Base-by-base conservation (phyloP, 208 protist genomes). In the Wallacemonas sp. region DNA sequence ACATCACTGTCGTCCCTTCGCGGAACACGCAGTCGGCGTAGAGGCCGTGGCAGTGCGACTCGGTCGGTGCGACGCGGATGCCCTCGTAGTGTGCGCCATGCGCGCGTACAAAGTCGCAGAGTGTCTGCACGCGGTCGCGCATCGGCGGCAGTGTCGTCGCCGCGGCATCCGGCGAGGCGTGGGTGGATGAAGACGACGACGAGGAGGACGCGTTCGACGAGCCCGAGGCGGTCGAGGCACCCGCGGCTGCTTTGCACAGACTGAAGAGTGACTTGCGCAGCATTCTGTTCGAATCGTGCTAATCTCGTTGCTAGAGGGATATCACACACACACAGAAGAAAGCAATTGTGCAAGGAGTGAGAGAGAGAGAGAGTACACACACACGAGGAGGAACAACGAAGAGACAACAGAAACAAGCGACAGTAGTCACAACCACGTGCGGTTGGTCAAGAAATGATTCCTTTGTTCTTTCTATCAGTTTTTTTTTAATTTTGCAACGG, bases 1-100 rank as follows among this genome's bases (percentile, higher is more conserved):
- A 91, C 18, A 91, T 29, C 22, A 93, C 72, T 20, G 84, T 87
- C 29, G 79, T 80, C 23, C 84, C 84, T 33, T 78, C 82, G 8
- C 76, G 80, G 45, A 90, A 76, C 22, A 63, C 63, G 23, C 65
- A 72, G 41, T 59, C 72, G 1, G 84, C 84, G 18, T 86, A 48
- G 2, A 93, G 65, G 2, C 87, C 87, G 55, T 85, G 84, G 63
- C 76, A 62, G n/a, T 76, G 64, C 5, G 62, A 59, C 50, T 76
- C 70, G 7, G 33, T 65, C 0, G 82, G 84, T 23, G 48, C 54
- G 36, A 93, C 65, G 18, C 57, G 67, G 12, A 93, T 74, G 20
- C 79, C 81, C 23, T 76, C 79, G 64, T 87, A 83, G 18, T 31
- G 45, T 12, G 78, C 87, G 3, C 76, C 72, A 0, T 44, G 59